Evolutionary conservation across 768 basidiomycete species (phyloP).

Genomic region (Lentinula aciculospora): DNA sequence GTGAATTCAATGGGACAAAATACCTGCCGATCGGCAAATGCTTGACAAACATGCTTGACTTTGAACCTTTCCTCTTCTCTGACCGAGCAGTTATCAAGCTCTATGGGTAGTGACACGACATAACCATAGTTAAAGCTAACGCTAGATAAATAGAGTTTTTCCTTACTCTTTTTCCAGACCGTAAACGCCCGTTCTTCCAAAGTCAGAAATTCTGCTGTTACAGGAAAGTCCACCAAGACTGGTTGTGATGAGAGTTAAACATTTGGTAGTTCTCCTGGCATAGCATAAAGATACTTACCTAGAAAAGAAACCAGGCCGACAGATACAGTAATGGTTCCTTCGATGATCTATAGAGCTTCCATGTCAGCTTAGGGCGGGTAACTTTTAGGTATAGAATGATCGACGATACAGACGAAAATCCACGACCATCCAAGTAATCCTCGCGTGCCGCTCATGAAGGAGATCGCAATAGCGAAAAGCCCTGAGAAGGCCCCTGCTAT

Average conservation of each 20-base stretch:
- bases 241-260: not conserved
- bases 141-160: not conserved
- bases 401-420: constrained; percentile 47
- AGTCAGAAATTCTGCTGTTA: constrained; percentile 54
- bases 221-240: constrained; percentile 62
- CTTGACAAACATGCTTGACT: constrained; percentile 44
- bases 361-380: not conserved
- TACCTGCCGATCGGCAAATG: constrained; percentile 62
- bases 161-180: constrained; percentile 49
- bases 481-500: constrained; percentile 62
- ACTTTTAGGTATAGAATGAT: not conserved
- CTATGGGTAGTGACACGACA: constrained; percentile 23
- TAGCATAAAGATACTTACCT: constrained; percentile 22
- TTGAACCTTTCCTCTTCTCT: constrained; percentile 60
- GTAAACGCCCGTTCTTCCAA: constrained; percentile 53
- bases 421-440: constrained; percentile 57
- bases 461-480: constrained; percentile 49
- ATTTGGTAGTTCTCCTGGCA: not conserved
- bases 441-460: constrained; percentile 41
- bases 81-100: constrained; percentile 50
- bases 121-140: not conserved
- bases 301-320: constrained; percentile 50
- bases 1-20: not conserved
- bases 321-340: constrained; percentile 56
- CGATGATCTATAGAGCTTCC: constrained; percentile 40